These are phyloP conservation scores for Tetraselmis chui DNA, from an alignment of 139 green algal species.

Conservation along the genomic window DNA sequence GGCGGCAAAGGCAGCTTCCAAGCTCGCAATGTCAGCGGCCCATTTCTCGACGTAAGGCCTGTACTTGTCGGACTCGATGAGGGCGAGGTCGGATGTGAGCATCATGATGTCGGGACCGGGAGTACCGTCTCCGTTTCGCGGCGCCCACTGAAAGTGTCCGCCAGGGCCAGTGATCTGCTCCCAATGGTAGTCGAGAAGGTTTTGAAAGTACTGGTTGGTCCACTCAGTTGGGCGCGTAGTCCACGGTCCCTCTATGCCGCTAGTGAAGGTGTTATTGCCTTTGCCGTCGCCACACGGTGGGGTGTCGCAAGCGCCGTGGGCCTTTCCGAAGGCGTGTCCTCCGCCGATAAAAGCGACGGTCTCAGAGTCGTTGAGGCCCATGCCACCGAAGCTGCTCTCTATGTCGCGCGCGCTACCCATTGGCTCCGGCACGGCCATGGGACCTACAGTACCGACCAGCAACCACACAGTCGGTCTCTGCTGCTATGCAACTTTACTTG, in stretches of 20 bases:
- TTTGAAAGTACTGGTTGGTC: conserved; percentile 38
- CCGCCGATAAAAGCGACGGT: conserved; percentile 14
- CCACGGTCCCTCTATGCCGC: conserved; percentile 37
- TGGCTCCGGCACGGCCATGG: background rate
- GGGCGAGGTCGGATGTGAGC: conserved; percentile 33
- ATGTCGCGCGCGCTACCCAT: background rate
- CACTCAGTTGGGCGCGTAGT: conserved; percentile 21
- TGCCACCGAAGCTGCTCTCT: background rate
- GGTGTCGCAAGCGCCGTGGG: background rate
- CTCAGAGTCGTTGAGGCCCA: conserved; percentile 11
- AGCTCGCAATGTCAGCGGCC: conserved; percentile 2
- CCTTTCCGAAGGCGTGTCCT: conserved; percentile 12
- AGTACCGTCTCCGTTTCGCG: background rate
- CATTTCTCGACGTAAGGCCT: conserved; percentile 18
- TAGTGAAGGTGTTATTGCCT: conserved; percentile 37
- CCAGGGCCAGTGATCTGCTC: conserved; percentile 20
- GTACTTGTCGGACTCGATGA: conserved; percentile 26
- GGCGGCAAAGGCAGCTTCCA: conserved; percentile 21
- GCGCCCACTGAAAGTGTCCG: background rate
- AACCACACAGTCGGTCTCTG: too few species aligned
- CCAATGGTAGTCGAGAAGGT: conserved; percentile 29
- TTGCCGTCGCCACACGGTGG: conserved; percentile 18
- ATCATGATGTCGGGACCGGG: conserved; percentile 25
- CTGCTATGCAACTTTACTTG: too few species aligned
- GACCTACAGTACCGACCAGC: too few species aligned